Evolutionary conservation across 306 rosid genomes (phyloP), one percentile per base, ranked within the genome.

Genomic region (Vigna reflexopilosa): DNA sequence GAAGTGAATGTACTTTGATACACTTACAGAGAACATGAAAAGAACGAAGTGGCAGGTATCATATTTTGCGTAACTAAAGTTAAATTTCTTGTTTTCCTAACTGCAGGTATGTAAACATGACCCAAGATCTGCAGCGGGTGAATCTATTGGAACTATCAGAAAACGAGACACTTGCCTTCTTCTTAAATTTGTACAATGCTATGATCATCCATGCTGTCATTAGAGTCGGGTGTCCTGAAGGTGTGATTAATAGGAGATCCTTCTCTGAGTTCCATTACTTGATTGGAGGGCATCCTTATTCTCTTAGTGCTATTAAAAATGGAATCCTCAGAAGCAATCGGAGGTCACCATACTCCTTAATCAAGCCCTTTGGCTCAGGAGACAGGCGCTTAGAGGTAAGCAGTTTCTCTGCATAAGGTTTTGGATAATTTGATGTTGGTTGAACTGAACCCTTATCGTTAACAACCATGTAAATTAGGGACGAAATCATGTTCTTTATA

Each of bases 181-280:
- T 92, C 89, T 61, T 95, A 76, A 92, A 95, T 86, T 73, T 95
- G 80, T 88, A 90, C 81, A 95, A 95, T 85, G 97, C 98, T 36
- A 95, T 95, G 96, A 91, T 89, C 15, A 80, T 95, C 73, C 97
- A 95, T 84, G 98, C 93, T 3, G 63, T 89, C 32, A 93, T 88
- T 30, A 88, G 90, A 76, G 79, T 86, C 42, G 98, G 98, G 70
- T 79, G 83, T 55, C 88, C 90, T 57, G 93, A 93, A 74, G 89
- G 93, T 58, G 68, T 85, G 28, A 85, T 93, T 30, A 93, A 91
- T 51, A 87, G 95, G 77, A 91, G 86, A 82, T 87, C 89, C 83
- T 91, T 81, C 81, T 85, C 95, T 17, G 90, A 91, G 67, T 95
- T 95, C 80, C 93, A 81, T 7, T 95, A 95, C 73, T 63, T 95